Percentiles rank a stretch among this genome's conserved stretches.
phyloP scores from a whole-genome alignment of 164 flowering plant genomes.

The Sedum album region DNA sequence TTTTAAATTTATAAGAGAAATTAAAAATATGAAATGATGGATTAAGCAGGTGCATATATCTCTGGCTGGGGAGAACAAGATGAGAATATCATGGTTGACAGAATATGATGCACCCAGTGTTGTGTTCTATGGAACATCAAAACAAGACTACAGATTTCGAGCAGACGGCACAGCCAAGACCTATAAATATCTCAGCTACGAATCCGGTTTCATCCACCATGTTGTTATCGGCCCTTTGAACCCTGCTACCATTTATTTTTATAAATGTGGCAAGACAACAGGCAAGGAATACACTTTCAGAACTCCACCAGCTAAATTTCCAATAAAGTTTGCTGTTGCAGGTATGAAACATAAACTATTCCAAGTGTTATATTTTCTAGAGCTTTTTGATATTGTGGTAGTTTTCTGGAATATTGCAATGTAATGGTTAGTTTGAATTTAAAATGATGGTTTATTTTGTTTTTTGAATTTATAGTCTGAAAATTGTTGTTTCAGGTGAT shows the following conservation, averaged over 20 bases:
- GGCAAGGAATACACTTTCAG: conserved; percentile 33
- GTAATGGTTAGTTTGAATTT: no score
- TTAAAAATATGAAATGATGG: no score
- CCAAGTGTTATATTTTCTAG: no score
- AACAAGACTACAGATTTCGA: conserved; percentile 16
- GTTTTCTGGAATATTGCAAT: no score
- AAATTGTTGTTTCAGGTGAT: conserved; percentile 68
- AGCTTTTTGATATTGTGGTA: no score
- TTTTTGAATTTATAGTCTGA: no score
- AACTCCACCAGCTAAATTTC: conserved; percentile 58
- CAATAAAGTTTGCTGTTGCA: conserved; percentile 37
- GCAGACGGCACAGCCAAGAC: conserved; percentile 33
- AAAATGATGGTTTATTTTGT: no score
- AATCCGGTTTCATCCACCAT: conserved; percentile 54
- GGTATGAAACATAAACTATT: conserved; percentile 4
- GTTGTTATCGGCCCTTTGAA: conserved; percentile 53
- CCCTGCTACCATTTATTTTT: conserved; percentile 39
- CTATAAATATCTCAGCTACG: conserved; percentile 30
- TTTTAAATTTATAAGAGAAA: no score
- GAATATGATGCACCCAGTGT: no score
- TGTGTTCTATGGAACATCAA: conserved; percentile 54
- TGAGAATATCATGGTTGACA: no score
- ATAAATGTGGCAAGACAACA: conserved; percentile 27
- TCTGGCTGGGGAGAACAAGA: no score
- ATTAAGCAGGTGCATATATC: no score